Percentiles rank a stretch among this genome's conserved stretches.
Evolutionary conservation across 192 early-diverging fungal genomes (phyloP).

Genomic region (Podila clonocystis): DNA sequence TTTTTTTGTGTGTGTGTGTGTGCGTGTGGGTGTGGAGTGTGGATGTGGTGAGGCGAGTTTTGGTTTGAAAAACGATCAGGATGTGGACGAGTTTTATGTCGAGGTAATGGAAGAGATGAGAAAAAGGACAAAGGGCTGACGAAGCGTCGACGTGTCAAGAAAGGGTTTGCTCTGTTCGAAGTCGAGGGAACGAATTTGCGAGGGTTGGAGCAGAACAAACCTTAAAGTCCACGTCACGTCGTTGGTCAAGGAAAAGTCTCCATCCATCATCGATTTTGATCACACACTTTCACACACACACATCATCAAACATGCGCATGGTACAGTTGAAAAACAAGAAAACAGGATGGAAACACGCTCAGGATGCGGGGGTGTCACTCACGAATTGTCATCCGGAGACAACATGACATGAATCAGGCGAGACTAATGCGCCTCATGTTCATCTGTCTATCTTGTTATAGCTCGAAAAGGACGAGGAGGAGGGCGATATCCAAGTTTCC

Average conservation of each 20-base stretch:
- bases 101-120: no score
- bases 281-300: neutral
- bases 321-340: neutral
- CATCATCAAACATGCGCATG: conserved; percentile 5
- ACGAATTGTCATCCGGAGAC: neutral
- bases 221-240: no score
- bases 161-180: no score
- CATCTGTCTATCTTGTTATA: conserved; percentile 1
- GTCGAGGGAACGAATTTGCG: no score
- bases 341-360: neutral
- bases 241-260: no score
- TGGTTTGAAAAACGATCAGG: no score
- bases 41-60: neutral
- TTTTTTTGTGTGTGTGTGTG: neutral
- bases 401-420: neutral
- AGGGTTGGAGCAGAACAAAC: no score
- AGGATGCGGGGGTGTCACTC: neutral
- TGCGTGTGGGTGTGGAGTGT: neutral
- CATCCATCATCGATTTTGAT: no score
- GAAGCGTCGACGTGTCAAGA: no score
- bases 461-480: conserved; percentile 71
- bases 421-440: no score
- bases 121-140: no score
- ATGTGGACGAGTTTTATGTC: no score
- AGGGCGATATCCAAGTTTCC: conserved; percentile 90